Base-by-base conservation (phyloP, 1,284 basidiomycete species). In the Fistulinella staudtii region DNA sequence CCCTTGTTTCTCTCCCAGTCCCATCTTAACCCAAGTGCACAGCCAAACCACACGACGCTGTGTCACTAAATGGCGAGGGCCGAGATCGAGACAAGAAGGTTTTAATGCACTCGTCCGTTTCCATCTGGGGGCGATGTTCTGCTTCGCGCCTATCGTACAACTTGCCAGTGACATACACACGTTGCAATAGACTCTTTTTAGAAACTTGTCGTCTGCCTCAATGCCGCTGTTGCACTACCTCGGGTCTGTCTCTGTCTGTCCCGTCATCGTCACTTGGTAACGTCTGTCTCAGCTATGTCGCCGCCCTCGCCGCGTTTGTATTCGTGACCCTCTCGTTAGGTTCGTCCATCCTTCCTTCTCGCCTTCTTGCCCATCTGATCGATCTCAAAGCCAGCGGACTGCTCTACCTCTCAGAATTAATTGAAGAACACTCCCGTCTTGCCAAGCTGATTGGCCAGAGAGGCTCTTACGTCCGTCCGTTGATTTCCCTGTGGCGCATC, bases 371-470 rank as follows among this genome's bases (percentile, higher is more conserved):
- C 23, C 10, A 41, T 47, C 47, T 58, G 45, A 61, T 37, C 50
- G 14, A 41, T 44, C 40, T 29, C 17, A 47, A n/a, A 94, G 93
- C 93, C 40, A 94, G 89, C 64, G 93, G 93, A 8, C 72, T 97
- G 39, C 70, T 97, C 47, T 94, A 93, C 76, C 72, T 96, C 23
- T 93, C 93, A 3, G 93, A 97, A 65, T 68, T 96, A 37, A 95
- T 96, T 53, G 93, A 97, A 64, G 93, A 97, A 63, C 85, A 95
- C 65, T 85, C 91, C 11, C 78, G 79, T 35, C 58, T 76, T 41
- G 88, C 93, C 8, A 95, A 95, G 67, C 56, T 69, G 2, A 62
- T 92, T 17, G 93, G 93, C 2, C 82, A 89, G 63, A 74, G 88
- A 49, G 78, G 82, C 13, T 89, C 90, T 55, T 94, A 93, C 67